These are phyloP conservation scores for Vanderwaltozyma verrucispora DNA, from an alignment of 805 yeast species.

Conservation along the genomic window DNA sequence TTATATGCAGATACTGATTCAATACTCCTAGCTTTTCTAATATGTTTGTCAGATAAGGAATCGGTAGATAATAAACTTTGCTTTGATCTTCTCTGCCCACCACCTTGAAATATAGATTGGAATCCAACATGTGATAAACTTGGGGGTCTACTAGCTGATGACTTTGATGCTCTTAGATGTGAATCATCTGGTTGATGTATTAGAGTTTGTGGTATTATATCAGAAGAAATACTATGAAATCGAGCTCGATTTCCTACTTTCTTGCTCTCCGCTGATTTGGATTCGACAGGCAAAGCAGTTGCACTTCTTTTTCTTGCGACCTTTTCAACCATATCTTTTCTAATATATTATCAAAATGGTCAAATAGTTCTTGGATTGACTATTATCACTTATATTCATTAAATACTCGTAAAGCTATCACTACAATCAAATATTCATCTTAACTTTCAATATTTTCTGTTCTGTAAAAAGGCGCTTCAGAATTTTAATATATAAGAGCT, in stretches of 20 bases:
- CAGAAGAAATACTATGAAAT: conserved; percentile 23
- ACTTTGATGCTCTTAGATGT: neutral
- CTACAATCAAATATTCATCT: too few species aligned
- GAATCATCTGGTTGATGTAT: conserved; percentile 13
- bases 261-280: neutral
- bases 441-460: too few species aligned
- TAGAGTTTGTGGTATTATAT: conserved; percentile 23
- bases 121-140: conserved; percentile 22
- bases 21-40: neutral
- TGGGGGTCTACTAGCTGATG: conserved; percentile 6
- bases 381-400: too few species aligned
- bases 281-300: conserved; percentile 4
- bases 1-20: neutral
- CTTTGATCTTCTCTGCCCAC: conserved; percentile 14
- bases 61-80: conserved; percentile 8
- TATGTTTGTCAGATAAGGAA: neutral
- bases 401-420: too few species aligned
- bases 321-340: too few species aligned
- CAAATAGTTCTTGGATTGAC: too few species aligned
- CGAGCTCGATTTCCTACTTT: conserved; percentile 2
- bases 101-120: conserved; percentile 19
- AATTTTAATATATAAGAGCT: too few species aligned
- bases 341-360: too few species aligned
- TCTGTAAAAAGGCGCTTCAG: too few species aligned
- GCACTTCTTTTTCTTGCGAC: conserved; percentile 7